Conservation (phyloP, 2,329 filamentous ascomycete genomes). For the Biscogniauxia marginata region DNA sequence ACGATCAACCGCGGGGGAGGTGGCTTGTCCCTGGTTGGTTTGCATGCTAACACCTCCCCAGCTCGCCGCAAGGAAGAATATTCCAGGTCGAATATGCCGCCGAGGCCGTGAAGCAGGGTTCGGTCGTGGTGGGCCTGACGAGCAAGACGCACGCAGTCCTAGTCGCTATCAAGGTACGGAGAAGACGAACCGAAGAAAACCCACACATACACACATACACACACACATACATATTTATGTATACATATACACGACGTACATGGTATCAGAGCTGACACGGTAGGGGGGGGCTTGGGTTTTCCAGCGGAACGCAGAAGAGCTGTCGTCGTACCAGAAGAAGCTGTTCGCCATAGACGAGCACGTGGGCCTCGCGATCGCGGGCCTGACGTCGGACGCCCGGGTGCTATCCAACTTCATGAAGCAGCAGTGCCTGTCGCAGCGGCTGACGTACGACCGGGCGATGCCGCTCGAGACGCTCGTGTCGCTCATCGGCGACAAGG, state of each 20-base stretch:
- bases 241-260: too few relatives aligned
- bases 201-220: not conserved
- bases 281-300: constrained; percentile 10
- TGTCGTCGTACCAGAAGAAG: constrained; percentile 99
- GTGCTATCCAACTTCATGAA: constrained; percentile 99
- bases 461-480: constrained; percentile 90
- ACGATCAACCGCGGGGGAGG: too few relatives aligned
- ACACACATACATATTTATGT: too few relatives aligned
- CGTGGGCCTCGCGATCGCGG: constrained; percentile 91
- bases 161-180: constrained; percentile 85
- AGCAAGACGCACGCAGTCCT: constrained; percentile 98
- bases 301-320: constrained; percentile 96
- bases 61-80: constrained; percentile 97
- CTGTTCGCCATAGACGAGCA: constrained; percentile 96
- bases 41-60: constrained; percentile 39
- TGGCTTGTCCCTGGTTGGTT: too few relatives aligned
- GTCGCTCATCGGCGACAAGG: constrained; percentile 89
- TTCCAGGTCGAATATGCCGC: constrained; percentile 99
- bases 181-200: not conserved
- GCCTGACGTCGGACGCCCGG: constrained; percentile 94
- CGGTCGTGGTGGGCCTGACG: constrained; percentile 92
- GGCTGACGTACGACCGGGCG: constrained; percentile 91
- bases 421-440: constrained; percentile 93
- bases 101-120: constrained; percentile 98
- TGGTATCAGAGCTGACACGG: constrained; percentile 1